Evolutionary conservation across 2,329 filamentous ascomycete species (phyloP).

Genomic region (Ceratocystis huliohia): DNA sequence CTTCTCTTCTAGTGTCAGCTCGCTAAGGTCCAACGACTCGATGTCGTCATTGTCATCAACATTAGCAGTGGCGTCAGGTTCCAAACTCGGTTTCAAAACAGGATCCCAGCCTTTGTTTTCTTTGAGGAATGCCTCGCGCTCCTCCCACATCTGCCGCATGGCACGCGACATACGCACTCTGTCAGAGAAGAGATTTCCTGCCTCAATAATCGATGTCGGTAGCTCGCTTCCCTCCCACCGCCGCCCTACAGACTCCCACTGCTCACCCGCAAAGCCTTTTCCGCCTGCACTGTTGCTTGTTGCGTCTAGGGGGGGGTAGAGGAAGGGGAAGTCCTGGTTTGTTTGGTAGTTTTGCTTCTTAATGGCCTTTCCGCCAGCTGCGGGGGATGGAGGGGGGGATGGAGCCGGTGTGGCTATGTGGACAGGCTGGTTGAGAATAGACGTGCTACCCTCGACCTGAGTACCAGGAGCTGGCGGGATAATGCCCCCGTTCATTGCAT

Average conservation of each 20-base stretch:
- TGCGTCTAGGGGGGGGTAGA: conserved; percentile 86
- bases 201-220: conserved; percentile 86
- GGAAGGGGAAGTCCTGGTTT: conserved; percentile 95
- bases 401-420: conserved; percentile 98
- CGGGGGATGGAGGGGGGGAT: conserved; percentile 84
- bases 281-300: conserved; percentile 82
- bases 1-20: conserved; percentile 32
- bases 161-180: conserved; percentile 84
- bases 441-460: conserved; percentile 46
- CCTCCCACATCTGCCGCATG: conserved; percentile 88
- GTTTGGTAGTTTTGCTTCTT: conserved; percentile 99
- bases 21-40: conserved; percentile 36
- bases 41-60: conserved; percentile 33
- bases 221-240: conserved; percentile 92
- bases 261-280: conserved; percentile 68
- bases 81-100: conserved; percentile 28
- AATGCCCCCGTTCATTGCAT: conserved; percentile 48
- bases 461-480: conserved; percentile 42
- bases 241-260: conserved; percentile 66
- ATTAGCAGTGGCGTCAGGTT: neutral
- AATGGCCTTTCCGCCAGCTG: conserved; percentile 73
- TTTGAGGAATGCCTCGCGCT: conserved; percentile 79
- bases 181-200: conserved; percentile 79
- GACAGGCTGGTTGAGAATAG: conserved; percentile 88
- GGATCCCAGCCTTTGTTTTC: conserved; percentile 81